A percentile compares a stretch with the other conserved stretches of the same genome.
phyloP scores from a whole-genome alignment of 768 basidiomycete genomes.

The Dioszegia crocea region DNA sequence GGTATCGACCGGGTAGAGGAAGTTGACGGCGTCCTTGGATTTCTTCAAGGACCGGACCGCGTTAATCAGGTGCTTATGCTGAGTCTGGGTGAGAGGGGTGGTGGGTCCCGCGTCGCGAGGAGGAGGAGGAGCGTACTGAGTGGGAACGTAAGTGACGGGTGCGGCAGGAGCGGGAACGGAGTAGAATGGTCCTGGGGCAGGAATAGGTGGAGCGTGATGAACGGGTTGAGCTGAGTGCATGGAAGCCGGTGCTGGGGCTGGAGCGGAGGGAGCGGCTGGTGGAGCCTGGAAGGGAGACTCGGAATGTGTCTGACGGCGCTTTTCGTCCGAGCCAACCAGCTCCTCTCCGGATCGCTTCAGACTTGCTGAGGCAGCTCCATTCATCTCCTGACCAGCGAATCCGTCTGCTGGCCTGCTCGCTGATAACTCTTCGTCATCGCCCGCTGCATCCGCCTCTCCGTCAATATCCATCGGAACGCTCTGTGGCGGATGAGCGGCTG shows the following conservation, averaged over 20 bases:
- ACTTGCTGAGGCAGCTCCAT: conserved; percentile 15
- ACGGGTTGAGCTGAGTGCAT: conserved; percentile 22
- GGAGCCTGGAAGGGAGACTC: conserved; percentile 1
- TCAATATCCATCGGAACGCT: conserved; percentile 35
- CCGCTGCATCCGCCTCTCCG: conserved; percentile 10
- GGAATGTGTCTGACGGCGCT: conserved; percentile 24
- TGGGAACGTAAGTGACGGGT: conserved; percentile 17
- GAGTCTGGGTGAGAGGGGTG: conserved; percentile 58
- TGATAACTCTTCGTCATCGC: conserved; percentile 5
- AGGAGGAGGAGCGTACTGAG: conserved; percentile 37
- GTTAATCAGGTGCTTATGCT: conserved; percentile 73
- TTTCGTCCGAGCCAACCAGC: conserved; percentile 31
- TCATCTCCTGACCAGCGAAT: not conserved
- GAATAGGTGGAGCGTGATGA: not conserved
- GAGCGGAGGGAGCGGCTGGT: not conserved
- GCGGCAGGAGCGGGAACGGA: conserved; percentile 28
- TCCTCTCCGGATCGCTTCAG: conserved; percentile 39
- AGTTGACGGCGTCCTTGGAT: conserved; percentile 73
- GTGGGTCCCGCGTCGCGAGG: conserved; percentile 40
- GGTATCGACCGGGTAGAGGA: conserved; percentile 82
- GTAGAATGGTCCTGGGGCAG: conserved; percentile 8
- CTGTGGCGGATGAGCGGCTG: conserved; percentile 7
- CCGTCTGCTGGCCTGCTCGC: not conserved
- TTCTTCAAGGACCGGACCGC: conserved; percentile 80
- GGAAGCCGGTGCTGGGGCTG: conserved; percentile 41